Percentiles rank a stretch among this genome's conserved stretches.
Conservation (phyloP, 768 basidiomycete genomes). For the Flagelloscypha sp. region DNA sequence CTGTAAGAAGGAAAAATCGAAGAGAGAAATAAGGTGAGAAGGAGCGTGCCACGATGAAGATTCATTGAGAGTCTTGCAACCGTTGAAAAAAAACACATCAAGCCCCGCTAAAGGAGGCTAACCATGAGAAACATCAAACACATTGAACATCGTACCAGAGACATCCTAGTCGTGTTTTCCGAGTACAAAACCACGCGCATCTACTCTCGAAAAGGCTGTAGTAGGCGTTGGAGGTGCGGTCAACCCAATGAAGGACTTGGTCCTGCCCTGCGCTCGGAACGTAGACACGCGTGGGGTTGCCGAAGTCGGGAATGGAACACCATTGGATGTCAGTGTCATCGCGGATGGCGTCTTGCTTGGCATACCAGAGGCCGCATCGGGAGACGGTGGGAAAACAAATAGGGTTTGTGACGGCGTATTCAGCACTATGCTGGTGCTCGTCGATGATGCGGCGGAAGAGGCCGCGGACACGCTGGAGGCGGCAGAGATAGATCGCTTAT, state of each 20-base stretch:
- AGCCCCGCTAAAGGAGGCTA: too few relatives aligned
- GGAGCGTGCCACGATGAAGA: too few relatives aligned
- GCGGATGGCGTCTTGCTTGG: conserved; percentile 65
- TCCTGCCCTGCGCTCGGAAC: conserved; percentile 56
- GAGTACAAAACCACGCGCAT: conserved; percentile 67
- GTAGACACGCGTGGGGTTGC: conserved; percentile 65
- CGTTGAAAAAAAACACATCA: too few relatives aligned
- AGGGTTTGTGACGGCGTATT: conserved; percentile 72
- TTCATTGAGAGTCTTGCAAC: too few relatives aligned
- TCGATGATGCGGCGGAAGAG: conserved; percentile 11
- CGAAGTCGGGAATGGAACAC: conserved; percentile 48
- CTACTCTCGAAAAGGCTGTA: conserved; percentile 75
- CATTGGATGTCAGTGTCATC: conserved; percentile 68
- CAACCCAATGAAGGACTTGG: conserved; percentile 67
- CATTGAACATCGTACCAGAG: too few relatives aligned
- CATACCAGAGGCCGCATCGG: conserved; percentile 33
- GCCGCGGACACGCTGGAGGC: conserved; percentile 7
- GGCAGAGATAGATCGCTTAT: conserved; percentile 19
- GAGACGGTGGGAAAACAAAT: conserved; percentile 82
- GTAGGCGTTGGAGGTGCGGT: conserved; percentile 65
- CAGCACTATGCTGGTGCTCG: conserved; percentile 12
- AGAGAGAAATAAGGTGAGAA: too few relatives aligned
- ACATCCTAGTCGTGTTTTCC: too few relatives aligned
- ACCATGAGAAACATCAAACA: too few relatives aligned
- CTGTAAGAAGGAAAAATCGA: too few relatives aligned